Base-by-base conservation (phyloP, 352 stramenopile genomes). In the Phytophthora syringae region DNA sequence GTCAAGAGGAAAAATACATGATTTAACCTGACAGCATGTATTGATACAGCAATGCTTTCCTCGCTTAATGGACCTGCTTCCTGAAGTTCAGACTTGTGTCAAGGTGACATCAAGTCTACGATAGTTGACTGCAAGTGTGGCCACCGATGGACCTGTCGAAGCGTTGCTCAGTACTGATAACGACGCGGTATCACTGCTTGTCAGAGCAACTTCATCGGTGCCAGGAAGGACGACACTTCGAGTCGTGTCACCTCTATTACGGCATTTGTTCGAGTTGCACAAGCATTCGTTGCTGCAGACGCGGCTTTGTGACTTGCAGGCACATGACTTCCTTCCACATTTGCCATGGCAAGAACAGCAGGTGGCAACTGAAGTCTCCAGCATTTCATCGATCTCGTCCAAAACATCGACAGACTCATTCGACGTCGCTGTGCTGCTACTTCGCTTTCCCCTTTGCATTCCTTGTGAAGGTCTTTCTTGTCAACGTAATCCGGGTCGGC, bases 311-410 rank as follows among this genome's bases (percentile, higher is more conserved):
- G 80, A 77, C 37, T 84, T 82, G 55, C 84, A 93, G 3, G 70
- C 80, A 49, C 86, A 94, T 12, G 64, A 77, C 40, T 88, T 90
- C 13, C 81, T 93, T 16, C 77, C 83, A 37, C 84, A 93, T 57
- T 92, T 94, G n/a, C 82, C 79, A 20, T 80, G 78, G 53, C 86
- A 93, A 7, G 69, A 77, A 37, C 84, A 93, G 32, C 82, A 92
- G 13, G 74, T 52, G 28, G 44, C 59, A 16, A 20, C 40, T 54
- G 44, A 70, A 18, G 67, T 82, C 16, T 77, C 75, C 10, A 90
- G 65, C 13, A 89, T 34, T 34, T 82, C 58, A 43, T 90, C 70
- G 42, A 88, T 86, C 60, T 92, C 82, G 25, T 88, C 67, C 74
- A 89, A 79, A 5, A 71, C 50, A 48, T 75, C 60, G 12, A 20